These are phyloP conservation scores for Vanrija sp. DNA, from an alignment of 1,284 basidiomycete species.

Conservation along the genomic window DNA sequence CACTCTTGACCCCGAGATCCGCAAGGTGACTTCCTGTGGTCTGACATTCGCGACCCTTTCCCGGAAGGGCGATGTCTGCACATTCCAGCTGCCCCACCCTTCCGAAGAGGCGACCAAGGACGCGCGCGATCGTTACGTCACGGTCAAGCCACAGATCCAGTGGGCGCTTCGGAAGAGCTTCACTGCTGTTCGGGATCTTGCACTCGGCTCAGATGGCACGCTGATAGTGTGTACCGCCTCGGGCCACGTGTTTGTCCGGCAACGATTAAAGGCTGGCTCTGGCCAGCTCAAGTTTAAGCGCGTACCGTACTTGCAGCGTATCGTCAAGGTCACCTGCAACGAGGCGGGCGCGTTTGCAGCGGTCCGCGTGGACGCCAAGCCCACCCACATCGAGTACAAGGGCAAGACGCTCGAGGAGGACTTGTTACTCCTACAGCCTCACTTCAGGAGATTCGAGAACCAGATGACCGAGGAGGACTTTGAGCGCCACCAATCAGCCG, in stretches of 20 bases:
- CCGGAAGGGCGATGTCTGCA: conserved; percentile 85
- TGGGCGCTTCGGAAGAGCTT: conserved; percentile 86
- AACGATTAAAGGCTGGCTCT: conserved; percentile 53
- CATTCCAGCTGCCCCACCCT: conserved; percentile 61
- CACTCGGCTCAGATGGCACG: conserved; percentile 79
- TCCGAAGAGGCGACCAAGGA: conserved; percentile 47
- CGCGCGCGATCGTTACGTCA: conserved; percentile 44
- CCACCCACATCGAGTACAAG: conserved; percentile 58
- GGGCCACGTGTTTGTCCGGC: conserved; percentile 86
- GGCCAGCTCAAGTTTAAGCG: conserved; percentile 78
- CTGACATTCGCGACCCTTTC: conserved; percentile 81
- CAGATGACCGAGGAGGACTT: conserved; percentile 46
- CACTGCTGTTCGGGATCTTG: conserved; percentile 83
- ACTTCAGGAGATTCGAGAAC: conserved; percentile 45
- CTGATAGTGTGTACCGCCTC: conserved; percentile 91
- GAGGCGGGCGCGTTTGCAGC: conserved; percentile 86
- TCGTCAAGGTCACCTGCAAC: conserved; percentile 78
- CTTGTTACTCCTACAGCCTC: conserved; percentile 62
- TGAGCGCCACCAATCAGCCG: conserved; percentile 15
- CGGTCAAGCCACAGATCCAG: conserved; percentile 78
- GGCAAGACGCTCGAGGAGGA: conserved; percentile 67
- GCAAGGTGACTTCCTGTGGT: conserved; percentile 76
- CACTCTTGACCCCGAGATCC: conserved; percentile 64
- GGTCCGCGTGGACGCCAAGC: conserved; percentile 68
- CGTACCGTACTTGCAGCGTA: conserved; percentile 77